These are phyloP conservation scores for Viola pubescens DNA, from an alignment of 441 rosid species.

Conservation along the genomic window DNA sequence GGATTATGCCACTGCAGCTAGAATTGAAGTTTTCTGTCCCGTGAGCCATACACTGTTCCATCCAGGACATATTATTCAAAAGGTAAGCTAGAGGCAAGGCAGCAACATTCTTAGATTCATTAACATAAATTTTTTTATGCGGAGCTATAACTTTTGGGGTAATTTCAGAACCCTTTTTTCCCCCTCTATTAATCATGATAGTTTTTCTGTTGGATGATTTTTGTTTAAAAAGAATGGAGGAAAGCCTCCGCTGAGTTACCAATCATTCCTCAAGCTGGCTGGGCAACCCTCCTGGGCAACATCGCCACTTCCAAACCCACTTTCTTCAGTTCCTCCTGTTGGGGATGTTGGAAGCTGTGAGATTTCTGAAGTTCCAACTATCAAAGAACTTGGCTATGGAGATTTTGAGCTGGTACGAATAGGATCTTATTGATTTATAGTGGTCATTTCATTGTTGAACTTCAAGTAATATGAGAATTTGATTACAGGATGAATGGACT, in stretches of 20 bases:
- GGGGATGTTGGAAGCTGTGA: slow-evolving; percentile 53
- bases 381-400: slow-evolving; percentile 64
- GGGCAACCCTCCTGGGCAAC: slow-evolving; percentile 72
- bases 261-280: slow-evolving; percentile 80
- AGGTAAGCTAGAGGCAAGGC: slow-evolving; percentile 32
- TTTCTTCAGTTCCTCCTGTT: slow-evolving; percentile 59
- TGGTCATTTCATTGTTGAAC: background rate
- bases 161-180: background rate
- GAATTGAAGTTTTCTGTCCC: slow-evolving; percentile 76
- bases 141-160: no score
- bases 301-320: slow-evolving; percentile 36
- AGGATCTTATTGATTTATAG: slow-evolving; percentile 6
- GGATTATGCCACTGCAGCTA: slow-evolving; percentile 56
- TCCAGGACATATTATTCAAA: slow-evolving; percentile 58
- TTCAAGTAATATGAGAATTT: background rate
- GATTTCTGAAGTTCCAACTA: slow-evolving; percentile 54
- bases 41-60: slow-evolving; percentile 86
- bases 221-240: slow-evolving; percentile 58
- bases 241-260: slow-evolving; percentile 70
- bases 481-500: slow-evolving; percentile 46
- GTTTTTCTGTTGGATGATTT: slow-evolving; percentile 9
- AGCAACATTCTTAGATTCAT: background rate
- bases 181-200: slow-evolving; percentile 7
- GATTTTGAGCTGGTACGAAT: slow-evolving; percentile 53
- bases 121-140: background rate